Evolutionary conservation across 2,329 filamentous ascomycete species (phyloP).

Genomic region (Colletotrichum melonis): DNA sequence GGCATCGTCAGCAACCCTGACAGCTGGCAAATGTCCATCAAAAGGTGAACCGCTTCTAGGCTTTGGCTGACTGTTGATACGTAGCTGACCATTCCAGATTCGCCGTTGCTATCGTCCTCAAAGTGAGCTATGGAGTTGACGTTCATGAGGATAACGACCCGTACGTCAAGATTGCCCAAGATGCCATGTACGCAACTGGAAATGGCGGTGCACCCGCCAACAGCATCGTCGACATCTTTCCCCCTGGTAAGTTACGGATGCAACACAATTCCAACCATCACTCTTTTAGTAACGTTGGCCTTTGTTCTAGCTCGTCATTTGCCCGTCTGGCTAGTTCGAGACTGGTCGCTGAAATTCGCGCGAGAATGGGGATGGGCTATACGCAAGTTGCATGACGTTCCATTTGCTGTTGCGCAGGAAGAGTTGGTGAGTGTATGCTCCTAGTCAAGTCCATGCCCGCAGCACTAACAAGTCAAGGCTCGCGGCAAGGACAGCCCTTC

Average conservation of each 20-base stretch:
- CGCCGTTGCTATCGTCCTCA: constrained; percentile 46
- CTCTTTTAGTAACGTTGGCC: constrained; percentile 38
- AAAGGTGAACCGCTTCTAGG: constrained; percentile 12
- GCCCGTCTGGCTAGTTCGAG: constrained; percentile 49
- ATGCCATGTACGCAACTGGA: constrained; percentile 42
- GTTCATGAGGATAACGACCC: constrained; percentile 43
- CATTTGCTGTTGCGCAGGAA: constrained; percentile 43
- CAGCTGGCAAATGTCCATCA: constrained; percentile 38
- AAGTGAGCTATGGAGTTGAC: constrained; percentile 46
- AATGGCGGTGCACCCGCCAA: constrained; percentile 46
- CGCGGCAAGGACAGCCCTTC: constrained; percentile 32
- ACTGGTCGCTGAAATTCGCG: constrained; percentile 46
- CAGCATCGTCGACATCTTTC: constrained; percentile 61
- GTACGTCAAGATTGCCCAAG: constrained; percentile 40
- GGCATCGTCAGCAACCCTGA: constrained; percentile 36
- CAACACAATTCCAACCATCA: constrained; percentile 28
- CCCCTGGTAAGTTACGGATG: constrained; percentile 44
- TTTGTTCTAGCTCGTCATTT: constrained; percentile 48
- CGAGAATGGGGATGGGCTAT: constrained; percentile 49
- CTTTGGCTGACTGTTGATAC: neutral
- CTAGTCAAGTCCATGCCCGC: constrained; percentile 30
- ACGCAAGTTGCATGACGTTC: constrained; percentile 45
- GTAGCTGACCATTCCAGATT: constrained; percentile 37
- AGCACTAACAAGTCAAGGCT: constrained; percentile 29
- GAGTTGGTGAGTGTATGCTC: constrained; percentile 39